These are phyloP conservation scores for Pseudevernia furfuracea DNA, from an alignment of 495 filamentous ascomycete species.

Conservation along the genomic window DNA sequence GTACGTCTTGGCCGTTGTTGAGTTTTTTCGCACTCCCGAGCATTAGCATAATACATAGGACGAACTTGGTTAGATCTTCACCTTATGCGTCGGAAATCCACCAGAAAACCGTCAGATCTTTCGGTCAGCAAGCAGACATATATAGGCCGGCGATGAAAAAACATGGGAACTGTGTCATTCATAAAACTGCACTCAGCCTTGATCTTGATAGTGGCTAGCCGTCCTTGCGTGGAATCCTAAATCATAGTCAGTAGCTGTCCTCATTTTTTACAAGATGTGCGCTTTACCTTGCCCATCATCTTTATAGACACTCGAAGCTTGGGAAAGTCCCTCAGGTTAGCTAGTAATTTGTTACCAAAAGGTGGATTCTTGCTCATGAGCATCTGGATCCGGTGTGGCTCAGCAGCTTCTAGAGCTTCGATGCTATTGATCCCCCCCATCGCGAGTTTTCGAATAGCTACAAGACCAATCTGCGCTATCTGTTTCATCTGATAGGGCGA, in stretches of 20 bases:
- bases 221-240: constrained; percentile 36
- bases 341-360: constrained; percentile 64
- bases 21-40: constrained; percentile 50
- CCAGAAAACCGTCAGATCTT: constrained; percentile 61
- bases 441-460: constrained; percentile 68
- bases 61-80: not conserved
- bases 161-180: constrained; percentile 55
- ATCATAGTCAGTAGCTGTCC: not conserved
- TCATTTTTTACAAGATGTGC: not conserved
- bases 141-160: constrained; percentile 55
- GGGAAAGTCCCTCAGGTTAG: constrained; percentile 62
- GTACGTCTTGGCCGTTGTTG: constrained; percentile 34
- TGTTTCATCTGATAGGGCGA: constrained; percentile 81
- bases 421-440: constrained; percentile 63
- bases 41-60: not conserved
- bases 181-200: constrained; percentile 63
- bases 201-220: constrained; percentile 50
- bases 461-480: constrained; percentile 72
- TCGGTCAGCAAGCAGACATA: constrained; percentile 70
- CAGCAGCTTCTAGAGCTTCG: constrained; percentile 57
- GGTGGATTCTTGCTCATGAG: constrained; percentile 73
- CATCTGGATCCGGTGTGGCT: constrained; percentile 66
- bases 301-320: constrained; percentile 55
- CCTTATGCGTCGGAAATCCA: constrained; percentile 71
- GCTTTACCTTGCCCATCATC: constrained; percentile 34